Base-by-base conservation (phyloP, 2,329 filamentous ascomycete species). In the Clarireedia homoeocarpa region DNA sequence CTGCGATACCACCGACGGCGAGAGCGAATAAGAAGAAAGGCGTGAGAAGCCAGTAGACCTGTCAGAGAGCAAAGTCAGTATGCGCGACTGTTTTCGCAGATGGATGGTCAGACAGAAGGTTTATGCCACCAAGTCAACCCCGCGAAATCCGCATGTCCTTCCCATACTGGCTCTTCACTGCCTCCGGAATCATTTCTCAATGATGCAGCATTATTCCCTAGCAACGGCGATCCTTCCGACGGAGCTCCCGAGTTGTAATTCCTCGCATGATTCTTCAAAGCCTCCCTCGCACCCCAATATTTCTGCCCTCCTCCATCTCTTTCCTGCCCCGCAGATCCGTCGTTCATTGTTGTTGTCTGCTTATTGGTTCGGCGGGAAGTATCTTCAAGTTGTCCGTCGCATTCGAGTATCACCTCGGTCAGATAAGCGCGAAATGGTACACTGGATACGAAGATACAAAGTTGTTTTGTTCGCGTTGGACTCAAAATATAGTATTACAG, bases 31-130 rank as follows among this genome's bases (percentile, higher is more conserved):
- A 72, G 55, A 88, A 77, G 71, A 91, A 94, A 0, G 91, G 88
- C 0, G 81, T 82, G 6, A 97, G 71, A 4, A 97, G 77, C 89
- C 91, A 97, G 71, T 79, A 89, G 52, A 95, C 82, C 88, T 89
- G 59, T 36, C 14, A 14, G 30, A 9, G n/a, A 1, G 14, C 20
- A 14, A n/a, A 17, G n/a, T 26, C 23, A 54, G 49, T 56, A 46
- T 30, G 20, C n/a, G 26, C 38, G 10, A 36, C 27, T 23, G 24
- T 12, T 46, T 36, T 24, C 20, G 15, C 49, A 30, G 36, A 44
- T 40, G 40, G 17, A 24, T 6, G 14, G 59, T 71, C 78, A 61
- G 74, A 85, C 81, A 48, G 82, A 85, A 14, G 86, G 85, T 61
- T 69, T 74, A 59, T 74, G 78, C 75, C 82, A 83, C 82, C 82